Evolutionary conservation across 73 alveolate genomes (phyloP).

Genomic region (Paraurostyla sp.): DNA sequence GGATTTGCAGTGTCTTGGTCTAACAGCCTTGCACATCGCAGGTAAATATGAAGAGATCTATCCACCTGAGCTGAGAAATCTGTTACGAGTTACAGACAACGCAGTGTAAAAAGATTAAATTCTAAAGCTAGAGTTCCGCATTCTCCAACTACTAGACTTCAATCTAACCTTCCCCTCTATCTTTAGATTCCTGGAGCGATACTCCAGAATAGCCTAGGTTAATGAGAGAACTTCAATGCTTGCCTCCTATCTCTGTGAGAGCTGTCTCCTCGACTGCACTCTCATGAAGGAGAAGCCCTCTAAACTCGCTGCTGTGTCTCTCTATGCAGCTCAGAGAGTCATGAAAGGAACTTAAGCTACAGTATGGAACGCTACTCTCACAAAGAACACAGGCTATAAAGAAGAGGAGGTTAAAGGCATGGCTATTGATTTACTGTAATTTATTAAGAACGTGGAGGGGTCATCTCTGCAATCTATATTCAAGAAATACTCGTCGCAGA

Average conservation of each 20-base stretch:
- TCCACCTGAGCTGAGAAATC: constrained; percentile 87
- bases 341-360: constrained; percentile 61
- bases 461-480: constrained; percentile 18
- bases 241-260: constrained; percentile 43
- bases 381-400: constrained; percentile 78
- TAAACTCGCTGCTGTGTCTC: constrained; percentile 30
- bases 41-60: constrained; percentile 96
- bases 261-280: constrained; percentile 35
- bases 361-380: constrained; percentile 78
- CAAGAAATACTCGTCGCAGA: constrained; percentile 1
- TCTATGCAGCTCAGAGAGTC: constrained; percentile 46
- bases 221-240: not conserved
- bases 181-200: constrained; percentile 56
- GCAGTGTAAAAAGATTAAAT: constrained; percentile 92
- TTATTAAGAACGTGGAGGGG: constrained; percentile 43
- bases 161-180: constrained; percentile 69
- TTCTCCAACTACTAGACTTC: constrained; percentile 76
- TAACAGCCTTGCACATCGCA: constrained; percentile 91
- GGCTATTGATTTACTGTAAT: constrained; percentile 38
- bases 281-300: constrained; percentile 61
- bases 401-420: constrained; percentile 71
- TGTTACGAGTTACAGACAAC: constrained; percentile 81
- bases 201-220: constrained; percentile 39
- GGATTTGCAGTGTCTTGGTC: constrained; percentile 86
- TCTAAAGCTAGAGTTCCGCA: constrained; percentile 86